phyloP scores from a whole-genome alignment of 1,139 yeast species.

The Candida glucosophila region DNA sequence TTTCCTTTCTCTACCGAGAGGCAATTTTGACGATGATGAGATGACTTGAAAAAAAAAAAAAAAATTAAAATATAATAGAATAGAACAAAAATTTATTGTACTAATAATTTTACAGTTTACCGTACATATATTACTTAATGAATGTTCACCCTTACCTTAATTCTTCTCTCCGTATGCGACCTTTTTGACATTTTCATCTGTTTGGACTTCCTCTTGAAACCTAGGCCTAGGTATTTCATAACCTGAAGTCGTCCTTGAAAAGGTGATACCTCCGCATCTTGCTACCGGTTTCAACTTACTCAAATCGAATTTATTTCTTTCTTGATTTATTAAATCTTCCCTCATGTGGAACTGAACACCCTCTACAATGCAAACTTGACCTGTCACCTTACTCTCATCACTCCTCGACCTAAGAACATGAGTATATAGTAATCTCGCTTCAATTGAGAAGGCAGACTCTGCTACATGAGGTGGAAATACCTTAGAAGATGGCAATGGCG shows the following conservation, averaged over 20 bases:
- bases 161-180: too few species aligned
- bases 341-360: constrained; percentile 51
- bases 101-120: too few species aligned
- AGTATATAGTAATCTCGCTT: constrained; percentile 37
- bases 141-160: too few species aligned
- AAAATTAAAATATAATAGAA: too few species aligned
- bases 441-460: constrained; percentile 54
- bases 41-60: too few species aligned
- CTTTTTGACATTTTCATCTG: too few species aligned
- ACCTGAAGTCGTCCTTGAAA: constrained; percentile 34
- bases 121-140: too few species aligned
- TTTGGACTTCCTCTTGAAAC: too few species aligned
- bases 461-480: constrained; percentile 53
- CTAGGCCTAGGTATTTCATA: constrained; percentile 38
- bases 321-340: constrained; percentile 43
- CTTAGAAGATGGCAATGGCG: constrained; percentile 32
- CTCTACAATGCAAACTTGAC: constrained; percentile 39
- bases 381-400: constrained; percentile 27
- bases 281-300: constrained; percentile 44
- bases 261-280: constrained; percentile 49
- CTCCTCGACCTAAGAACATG: constrained; percentile 40
- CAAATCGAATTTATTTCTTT: constrained; percentile 32
- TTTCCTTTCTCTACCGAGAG: too few species aligned
- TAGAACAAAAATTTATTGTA: too few species aligned
- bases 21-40: too few species aligned